Conservation (phyloP, 2,329 filamentous ascomycete genomes). For the Ceratocystis albifundus region DNA sequence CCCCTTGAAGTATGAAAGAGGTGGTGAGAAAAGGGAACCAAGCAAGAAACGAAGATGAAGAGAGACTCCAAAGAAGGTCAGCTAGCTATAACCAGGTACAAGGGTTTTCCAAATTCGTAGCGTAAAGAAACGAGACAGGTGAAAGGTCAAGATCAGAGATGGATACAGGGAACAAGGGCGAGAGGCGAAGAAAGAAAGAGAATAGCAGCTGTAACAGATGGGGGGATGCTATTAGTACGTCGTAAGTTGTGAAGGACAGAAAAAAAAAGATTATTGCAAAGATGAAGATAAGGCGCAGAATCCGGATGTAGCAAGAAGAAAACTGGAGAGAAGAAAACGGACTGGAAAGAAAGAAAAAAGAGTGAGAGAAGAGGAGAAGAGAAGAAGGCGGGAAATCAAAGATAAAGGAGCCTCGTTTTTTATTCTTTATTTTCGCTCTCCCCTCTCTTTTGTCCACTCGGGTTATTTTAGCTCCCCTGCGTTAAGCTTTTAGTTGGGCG, state of each 20-base stretch:
- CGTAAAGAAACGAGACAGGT: not conserved
- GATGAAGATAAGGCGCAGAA: not conserved
- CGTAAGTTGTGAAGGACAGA: not conserved
- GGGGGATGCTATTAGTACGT: not conserved
- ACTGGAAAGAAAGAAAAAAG: conserved; percentile 6
- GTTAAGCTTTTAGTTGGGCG: conserved; percentile 11
- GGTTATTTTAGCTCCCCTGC: conserved; percentile 11
- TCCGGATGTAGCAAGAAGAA: not conserved
- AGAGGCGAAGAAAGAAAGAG: not conserved
- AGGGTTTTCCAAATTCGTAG: not conserved
- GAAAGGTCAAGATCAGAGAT: not conserved
- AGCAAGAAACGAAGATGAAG: not conserved
- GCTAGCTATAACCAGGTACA: conserved; percentile 8
- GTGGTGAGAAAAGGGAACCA: not conserved
- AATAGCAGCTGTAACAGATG: not conserved
- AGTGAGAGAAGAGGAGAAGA: conserved; percentile 20
- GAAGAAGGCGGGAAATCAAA: conserved; percentile 13
- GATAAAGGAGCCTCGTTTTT: conserved; percentile 13
- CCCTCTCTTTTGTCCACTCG: not conserved
- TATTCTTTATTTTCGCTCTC: not conserved
- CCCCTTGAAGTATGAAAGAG: not conserved
- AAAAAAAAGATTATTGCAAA: not conserved
- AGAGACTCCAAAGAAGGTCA: not conserved
- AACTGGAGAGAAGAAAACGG: not conserved
- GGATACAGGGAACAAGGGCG: conserved; percentile 5